phyloP scores from a whole-genome alignment of 345 rosid species.

The Raphanus sativus region DNA sequence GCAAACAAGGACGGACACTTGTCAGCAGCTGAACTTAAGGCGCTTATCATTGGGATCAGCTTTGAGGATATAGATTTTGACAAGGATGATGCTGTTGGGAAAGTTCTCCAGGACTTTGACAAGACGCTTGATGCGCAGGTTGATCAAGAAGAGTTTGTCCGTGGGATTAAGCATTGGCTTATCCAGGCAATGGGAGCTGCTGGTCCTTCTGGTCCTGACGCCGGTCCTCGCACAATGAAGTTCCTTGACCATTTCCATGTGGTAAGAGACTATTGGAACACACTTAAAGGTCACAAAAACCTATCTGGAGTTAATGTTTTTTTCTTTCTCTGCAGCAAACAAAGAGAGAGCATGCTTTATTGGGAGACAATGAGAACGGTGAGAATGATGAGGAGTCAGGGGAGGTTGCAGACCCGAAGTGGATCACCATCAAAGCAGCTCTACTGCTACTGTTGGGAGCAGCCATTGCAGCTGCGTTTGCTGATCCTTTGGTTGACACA shows the following conservation, averaged over 20 bases:
- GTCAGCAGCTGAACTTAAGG: slow-evolving; percentile 58
- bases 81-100: slow-evolving; percentile 58
- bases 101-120: slow-evolving; percentile 72
- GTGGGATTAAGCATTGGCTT: slow-evolving; percentile 65
- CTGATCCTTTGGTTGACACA: slow-evolving; percentile 95
- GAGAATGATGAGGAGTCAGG: slow-evolving; percentile 54
- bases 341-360: slow-evolving; percentile 60
- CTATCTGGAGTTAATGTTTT: background rate
- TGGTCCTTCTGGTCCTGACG: slow-evolving; percentile 42
- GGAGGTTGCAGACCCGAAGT: slow-evolving; percentile 48
- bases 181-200: slow-evolving; percentile 41
- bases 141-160: slow-evolving; percentile 47
- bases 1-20: slow-evolving; percentile 48
- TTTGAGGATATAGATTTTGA: slow-evolving; percentile 79
- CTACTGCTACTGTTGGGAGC: slow-evolving; percentile 71
- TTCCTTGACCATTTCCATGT: slow-evolving; percentile 49
- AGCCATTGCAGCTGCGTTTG: slow-evolving; percentile 80
- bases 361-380: slow-evolving; percentile 59
- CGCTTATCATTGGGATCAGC: slow-evolving; percentile 69
- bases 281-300: slow-evolving; percentile 18
- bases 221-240: slow-evolving; percentile 48
- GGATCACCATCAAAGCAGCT: slow-evolving; percentile 68
- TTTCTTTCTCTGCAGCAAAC: slow-evolving; percentile 58
- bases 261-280: slow-evolving; percentile 38
- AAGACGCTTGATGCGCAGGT: slow-evolving; percentile 42